These are phyloP conservation scores for Schizophyllum amplum DNA, from an alignment of 1,284 basidiomycete species.

Conservation along the genomic window DNA sequence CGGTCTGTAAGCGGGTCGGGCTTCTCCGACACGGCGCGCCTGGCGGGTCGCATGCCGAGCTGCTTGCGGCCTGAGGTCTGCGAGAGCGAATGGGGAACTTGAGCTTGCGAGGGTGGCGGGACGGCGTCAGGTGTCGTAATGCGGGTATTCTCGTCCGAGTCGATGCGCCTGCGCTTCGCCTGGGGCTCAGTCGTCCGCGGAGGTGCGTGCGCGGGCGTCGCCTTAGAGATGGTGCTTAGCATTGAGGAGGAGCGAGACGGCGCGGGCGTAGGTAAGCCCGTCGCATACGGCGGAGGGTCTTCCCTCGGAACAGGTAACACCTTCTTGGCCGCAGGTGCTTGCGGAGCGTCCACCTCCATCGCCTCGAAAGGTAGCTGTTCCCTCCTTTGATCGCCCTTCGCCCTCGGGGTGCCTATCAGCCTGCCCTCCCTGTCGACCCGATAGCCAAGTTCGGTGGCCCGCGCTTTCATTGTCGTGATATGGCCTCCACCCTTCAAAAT, in stretches of 20 bases:
- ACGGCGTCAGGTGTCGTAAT: too few species aligned
- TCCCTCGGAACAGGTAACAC: neutral
- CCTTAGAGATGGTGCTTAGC: too few species aligned
- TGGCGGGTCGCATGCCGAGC: neutral
- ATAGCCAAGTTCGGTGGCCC: neutral
- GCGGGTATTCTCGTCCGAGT: neutral
- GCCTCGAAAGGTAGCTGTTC: neutral
- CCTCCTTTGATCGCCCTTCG: neutral
- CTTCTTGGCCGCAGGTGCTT: neutral
- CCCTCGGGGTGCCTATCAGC: neutral
- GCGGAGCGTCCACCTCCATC: neutral
- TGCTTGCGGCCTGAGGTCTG: neutral
- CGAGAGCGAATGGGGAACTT: neutral
- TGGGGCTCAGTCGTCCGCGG: neutral
- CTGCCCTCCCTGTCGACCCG: neutral
- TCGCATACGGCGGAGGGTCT: neutral
- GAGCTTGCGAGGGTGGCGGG: too few species aligned
- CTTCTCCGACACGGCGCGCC: neutral
- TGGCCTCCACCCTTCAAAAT: neutral
- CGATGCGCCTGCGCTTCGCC: neutral
- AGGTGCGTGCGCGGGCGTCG: too few species aligned
- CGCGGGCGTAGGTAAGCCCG: neutral
- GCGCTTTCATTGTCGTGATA: neutral
- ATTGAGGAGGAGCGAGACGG: too few species aligned
- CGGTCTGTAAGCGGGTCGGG: neutral